Conservation (phyloP, 495 filamentous ascomycete genomes). For the Penicillium chermesinum region DNA sequence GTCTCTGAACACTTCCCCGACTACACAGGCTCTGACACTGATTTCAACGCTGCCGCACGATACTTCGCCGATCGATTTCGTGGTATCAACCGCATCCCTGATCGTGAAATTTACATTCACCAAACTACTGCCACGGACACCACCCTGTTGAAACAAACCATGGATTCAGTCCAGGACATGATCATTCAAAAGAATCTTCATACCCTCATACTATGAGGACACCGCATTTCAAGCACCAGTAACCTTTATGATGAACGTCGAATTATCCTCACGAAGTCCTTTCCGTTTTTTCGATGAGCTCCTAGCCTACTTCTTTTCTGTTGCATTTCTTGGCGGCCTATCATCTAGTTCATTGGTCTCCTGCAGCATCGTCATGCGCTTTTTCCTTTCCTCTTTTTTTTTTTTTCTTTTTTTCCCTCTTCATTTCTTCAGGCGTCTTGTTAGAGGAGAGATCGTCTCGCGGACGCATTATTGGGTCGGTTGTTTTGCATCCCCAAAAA, state of each 20-base stretch:
- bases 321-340: conserved; percentile 26
- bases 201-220: conserved; percentile 79
- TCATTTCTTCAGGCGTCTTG: conserved; percentile 24
- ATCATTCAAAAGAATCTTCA: conserved; percentile 98
- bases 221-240: conserved; percentile 12
- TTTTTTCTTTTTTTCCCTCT: conserved; percentile 5
- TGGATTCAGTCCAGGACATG: conserved; percentile 97
- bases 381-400: conserved; percentile 20
- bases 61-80: conserved; percentile 91
- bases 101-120: conserved; percentile 89
- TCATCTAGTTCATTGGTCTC: conserved; percentile 12
- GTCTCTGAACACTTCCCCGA: conserved; percentile 92
- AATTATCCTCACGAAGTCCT: conserved; percentile 18
- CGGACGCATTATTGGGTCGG: conserved; percentile 19
- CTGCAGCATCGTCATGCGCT: conserved; percentile 15
- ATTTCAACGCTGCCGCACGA: conserved; percentile 60
- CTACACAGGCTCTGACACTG: conserved; percentile 58
- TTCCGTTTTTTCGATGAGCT: conserved; percentile 22
- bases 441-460: conserved; percentile 22
- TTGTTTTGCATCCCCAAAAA: conserved; percentile 30
- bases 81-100: conserved; percentile 75
- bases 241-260: conserved; percentile 25
- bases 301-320: conserved; percentile 18
- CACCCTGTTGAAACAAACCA: conserved; percentile 92
- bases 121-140: conserved; percentile 95